Conservation (phyloP, 2,329 filamentous ascomycete species). For the Dothistroma septosporum region DNA sequence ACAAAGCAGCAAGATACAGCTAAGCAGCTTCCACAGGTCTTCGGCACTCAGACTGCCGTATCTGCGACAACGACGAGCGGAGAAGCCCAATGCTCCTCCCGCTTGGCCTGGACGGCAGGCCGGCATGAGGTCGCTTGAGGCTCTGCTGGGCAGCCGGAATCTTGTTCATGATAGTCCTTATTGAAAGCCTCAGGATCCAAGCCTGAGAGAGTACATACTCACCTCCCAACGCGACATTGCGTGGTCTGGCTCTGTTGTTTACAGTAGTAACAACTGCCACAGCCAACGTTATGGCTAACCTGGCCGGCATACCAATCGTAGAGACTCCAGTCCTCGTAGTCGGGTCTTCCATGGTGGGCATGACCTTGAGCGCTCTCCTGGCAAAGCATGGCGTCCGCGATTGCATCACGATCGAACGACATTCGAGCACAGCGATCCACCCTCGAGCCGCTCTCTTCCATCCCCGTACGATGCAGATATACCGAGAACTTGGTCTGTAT, state of each 20-base stretch:
- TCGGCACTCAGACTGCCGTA: not conserved
- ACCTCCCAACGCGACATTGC: no score
- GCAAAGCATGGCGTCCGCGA: slow-evolving; percentile 21
- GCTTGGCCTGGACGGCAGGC: not conserved
- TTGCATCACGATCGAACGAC: slow-evolving; percentile 22
- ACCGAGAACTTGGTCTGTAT: slow-evolving; percentile 25
- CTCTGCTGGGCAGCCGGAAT: no score
- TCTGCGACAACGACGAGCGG: not conserved
- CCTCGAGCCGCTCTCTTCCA: slow-evolving; percentile 24
- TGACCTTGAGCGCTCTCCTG: slow-evolving; percentile 22
- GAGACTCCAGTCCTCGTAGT: slow-evolving; percentile 22
- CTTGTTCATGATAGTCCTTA: no score
- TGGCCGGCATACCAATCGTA: not conserved
- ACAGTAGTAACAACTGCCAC: no score
- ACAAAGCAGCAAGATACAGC: no score
- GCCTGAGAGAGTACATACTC: no score
- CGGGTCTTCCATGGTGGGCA: slow-evolving; percentile 23
- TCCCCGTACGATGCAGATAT: slow-evolving; percentile 24
- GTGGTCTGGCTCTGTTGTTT: no score
- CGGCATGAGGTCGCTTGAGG: not conserved
- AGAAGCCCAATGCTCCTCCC: not conserved
- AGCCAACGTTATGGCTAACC: not conserved
- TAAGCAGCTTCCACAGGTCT: no score
- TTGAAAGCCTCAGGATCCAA: no score
- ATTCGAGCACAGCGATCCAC: slow-evolving; percentile 25